Evolutionary conservation across 805 yeast genomes (phyloP), one percentile per base, ranked within the genome.

Genomic region (Kockiozyma suomiensis): DNA sequence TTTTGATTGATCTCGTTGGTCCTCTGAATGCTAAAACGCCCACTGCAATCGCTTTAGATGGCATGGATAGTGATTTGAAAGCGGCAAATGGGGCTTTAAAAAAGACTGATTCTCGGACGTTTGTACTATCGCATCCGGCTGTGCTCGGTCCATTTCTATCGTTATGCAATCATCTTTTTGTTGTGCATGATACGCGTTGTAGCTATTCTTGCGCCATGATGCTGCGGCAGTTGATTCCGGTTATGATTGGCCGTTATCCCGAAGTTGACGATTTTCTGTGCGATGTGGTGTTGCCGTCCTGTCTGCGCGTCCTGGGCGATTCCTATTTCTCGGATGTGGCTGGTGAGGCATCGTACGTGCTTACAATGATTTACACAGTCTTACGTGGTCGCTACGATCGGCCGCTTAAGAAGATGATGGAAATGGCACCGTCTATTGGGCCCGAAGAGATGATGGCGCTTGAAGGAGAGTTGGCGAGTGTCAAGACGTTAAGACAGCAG

Each of bases 111-210:
- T 46, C 48, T 2, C 82, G 93, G 69, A 76, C 82, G 58, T 75
- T 88, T 41, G 85, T 92, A 13, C 81, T 88, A 56, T 81, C 79
- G 46, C 82, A 87, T 69, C 81, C 84, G 59, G 81, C 78, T 40
- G 80, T 90, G 4, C 79, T 93, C 68, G 96, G 90, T 0, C 91
- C 96, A 23, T 85, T 92, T 62, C 74, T 93, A 66, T 84, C 84
- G 58, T 75, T 93, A 38, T 78, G 93, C 64, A 84, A 86, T 61
- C 92, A 89, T 71, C 79, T 93, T 23, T 85, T 93, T 68, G 80
- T 82, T 65, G 88, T 90, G 72, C 89, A 88, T 68, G 99, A 93
- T 71, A 88, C 94, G 35, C 87, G 94, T 70, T 93, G 98, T 72
- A 86, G 96, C 4, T 93, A 88, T 76, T 94, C 94, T 73, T 88